Conservation (phyloP, 352 stramenopile genomes). For the Phytophthora sojae region DNA sequence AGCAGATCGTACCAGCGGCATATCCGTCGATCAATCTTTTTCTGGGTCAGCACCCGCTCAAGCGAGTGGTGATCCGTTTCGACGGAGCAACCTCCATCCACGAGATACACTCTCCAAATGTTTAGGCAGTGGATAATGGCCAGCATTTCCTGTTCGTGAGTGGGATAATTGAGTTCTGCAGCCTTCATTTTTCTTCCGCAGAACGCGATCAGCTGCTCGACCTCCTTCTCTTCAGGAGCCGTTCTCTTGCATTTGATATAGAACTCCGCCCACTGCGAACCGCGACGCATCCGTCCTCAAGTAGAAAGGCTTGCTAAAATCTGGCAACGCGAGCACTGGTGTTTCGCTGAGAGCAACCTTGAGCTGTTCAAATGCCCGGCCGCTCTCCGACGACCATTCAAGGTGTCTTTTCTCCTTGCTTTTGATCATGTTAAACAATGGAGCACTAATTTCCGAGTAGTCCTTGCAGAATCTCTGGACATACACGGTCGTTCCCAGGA, state of each 20-base stretch:
- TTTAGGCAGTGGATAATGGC: conserved; percentile 16
- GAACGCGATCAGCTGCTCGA: conserved; percentile 10
- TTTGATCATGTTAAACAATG: conserved; percentile 9
- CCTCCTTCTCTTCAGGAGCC: not conserved
- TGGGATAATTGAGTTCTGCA: conserved; percentile 25
- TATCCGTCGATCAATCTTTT: conserved; percentile 7
- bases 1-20: conserved; percentile 11
- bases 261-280: conserved; percentile 6
- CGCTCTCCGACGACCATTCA: too few relatives aligned
- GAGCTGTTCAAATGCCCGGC: not conserved
- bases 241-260: not conserved
- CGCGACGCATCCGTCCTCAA: conserved; percentile 7
- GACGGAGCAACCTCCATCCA: conserved; percentile 6
- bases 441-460: conserved; percentile 8
- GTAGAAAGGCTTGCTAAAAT: conserved; percentile 2
- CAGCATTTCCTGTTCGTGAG: conserved; percentile 22
- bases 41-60: conserved; percentile 11
- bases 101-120: conserved; percentile 15
- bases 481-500: not conserved
- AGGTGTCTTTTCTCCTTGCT: not conserved
- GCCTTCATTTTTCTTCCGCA: conserved; percentile 6
- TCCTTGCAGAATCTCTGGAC: not conserved
- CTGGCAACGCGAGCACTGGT: not conserved
- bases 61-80: conserved; percentile 16
- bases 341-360: conserved; percentile 1